Percentiles rank a stretch among this genome's conserved stretches.
These are phyloP conservation scores for Peniophora sp. DNA, from an alignment of 1,284 basidiomycete species.

Conservation along the genomic window DNA sequence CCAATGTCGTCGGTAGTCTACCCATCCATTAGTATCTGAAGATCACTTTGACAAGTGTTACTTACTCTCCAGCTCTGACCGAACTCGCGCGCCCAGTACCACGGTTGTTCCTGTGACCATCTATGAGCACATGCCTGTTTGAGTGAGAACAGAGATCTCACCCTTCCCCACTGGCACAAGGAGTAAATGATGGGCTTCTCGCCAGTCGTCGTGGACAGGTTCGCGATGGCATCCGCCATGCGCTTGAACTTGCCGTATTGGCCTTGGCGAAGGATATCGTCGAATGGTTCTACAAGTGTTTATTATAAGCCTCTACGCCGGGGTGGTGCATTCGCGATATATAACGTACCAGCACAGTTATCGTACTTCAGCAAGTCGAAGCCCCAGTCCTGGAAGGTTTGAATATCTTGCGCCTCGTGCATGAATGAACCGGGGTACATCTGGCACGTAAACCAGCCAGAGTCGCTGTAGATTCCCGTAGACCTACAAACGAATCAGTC, in stretches of 20 bases:
- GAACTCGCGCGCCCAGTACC: conserved; percentile 45
- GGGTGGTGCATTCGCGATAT: no score
- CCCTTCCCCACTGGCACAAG: conserved; percentile 52
- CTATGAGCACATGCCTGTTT: neutral
- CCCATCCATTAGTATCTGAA: conserved; percentile 1
- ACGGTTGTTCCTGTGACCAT: conserved; percentile 40
- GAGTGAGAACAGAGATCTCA: conserved; percentile 19
- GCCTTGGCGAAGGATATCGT: conserved; percentile 42
- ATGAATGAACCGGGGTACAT: conserved; percentile 41
- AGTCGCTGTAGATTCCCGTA: conserved; percentile 29
- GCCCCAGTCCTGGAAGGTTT: conserved; percentile 47
- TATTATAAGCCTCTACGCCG: no score
- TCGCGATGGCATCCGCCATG: conserved; percentile 45
- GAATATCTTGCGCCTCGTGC: conserved; percentile 38
- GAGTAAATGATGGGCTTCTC: conserved; percentile 42
- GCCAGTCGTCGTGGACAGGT: conserved; percentile 32
- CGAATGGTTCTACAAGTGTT: conserved; percentile 39
- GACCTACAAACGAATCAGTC: neutral
- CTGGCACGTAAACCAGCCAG: conserved; percentile 43
- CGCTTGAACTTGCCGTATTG: conserved; percentile 36
- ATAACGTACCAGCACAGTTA: conserved; percentile 6
- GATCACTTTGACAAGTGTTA: conserved; percentile 3
- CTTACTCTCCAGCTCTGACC: conserved; percentile 55
- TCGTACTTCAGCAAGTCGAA: conserved; percentile 50
- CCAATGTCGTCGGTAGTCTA: conserved; percentile 52